phyloP scores from a whole-genome alignment of 2,329 filamentous ascomycete genomes.

The Pyrenophora tritici-repentis region DNA sequence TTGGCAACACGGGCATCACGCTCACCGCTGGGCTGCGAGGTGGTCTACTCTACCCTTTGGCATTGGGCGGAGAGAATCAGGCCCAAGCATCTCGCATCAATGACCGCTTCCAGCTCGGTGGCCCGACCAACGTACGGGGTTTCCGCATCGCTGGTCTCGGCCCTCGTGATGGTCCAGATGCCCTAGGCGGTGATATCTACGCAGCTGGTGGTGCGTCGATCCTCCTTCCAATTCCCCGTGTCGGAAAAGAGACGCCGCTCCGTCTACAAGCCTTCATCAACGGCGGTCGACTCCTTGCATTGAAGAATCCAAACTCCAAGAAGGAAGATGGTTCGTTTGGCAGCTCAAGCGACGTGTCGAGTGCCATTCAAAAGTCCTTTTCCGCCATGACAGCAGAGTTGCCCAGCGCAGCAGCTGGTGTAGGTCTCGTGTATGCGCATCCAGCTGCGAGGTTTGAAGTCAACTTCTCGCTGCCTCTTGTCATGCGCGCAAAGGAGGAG shows the following conservation, averaged over 20 bases:
- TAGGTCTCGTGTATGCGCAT: constrained; percentile 93
- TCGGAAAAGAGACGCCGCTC: constrained; percentile 81
- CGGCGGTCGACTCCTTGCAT: constrained; percentile 79
- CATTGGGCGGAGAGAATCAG: constrained; percentile 60
- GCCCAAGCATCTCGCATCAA: constrained; percentile 79
- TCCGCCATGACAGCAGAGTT: constrained; percentile 73
- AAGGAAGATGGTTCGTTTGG: constrained; percentile 51
- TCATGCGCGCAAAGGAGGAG: constrained; percentile 81
- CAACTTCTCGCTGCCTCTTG: constrained; percentile 89
- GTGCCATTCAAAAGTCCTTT: constrained; percentile 66
- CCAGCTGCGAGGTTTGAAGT: constrained; percentile 92
- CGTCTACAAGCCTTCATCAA: constrained; percentile 91
- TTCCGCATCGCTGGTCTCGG: constrained; percentile 90
- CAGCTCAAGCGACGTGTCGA: constrained; percentile 56
- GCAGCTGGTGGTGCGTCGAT: constrained; percentile 87
- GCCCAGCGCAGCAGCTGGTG: constrained; percentile 83
- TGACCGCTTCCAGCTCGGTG: constrained; percentile 93
- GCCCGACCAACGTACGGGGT: constrained; percentile 90
- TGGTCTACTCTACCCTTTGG: constrained; percentile 82
- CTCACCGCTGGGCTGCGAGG: constrained; percentile 81
- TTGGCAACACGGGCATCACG: constrained; percentile 77
- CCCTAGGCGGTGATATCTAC: constrained; percentile 89
- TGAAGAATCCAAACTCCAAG: constrained; percentile 60
- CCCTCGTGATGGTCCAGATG: constrained; percentile 82
- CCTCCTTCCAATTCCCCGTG: constrained; percentile 80